These are phyloP conservation scores for Platanus orientalis DNA, from an alignment of 164 flowering plant genomes.

Conservation along the genomic window DNA sequence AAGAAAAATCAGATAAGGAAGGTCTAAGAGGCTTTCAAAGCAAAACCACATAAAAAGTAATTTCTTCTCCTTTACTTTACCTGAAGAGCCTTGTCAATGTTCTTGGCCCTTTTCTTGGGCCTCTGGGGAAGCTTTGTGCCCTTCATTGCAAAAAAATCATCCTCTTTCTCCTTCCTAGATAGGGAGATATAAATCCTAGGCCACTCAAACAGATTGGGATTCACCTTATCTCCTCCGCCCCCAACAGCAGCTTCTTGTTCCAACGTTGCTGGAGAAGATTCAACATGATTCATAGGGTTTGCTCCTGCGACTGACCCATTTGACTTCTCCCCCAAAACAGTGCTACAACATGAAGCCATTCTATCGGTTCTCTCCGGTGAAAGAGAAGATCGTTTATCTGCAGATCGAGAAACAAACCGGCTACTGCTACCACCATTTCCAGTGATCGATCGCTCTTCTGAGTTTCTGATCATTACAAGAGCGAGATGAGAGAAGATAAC, in stretches of 20 bases:
- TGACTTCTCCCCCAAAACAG: no score
- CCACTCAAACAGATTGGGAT: slow-evolving; percentile 37
- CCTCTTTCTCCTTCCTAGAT: slow-evolving; percentile 78
- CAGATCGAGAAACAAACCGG: slow-evolving; percentile 15
- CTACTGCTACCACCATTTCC: slow-evolving; percentile 15
- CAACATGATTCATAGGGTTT: slow-evolving; percentile 7
- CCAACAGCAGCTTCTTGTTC: slow-evolving; percentile 7
- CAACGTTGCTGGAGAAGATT: neutral
- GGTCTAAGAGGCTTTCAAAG: no score
- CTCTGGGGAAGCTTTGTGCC: slow-evolving; percentile 79
- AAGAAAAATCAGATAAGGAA: no score
- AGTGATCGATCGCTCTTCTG: slow-evolving; percentile 21
- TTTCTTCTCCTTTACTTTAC: slow-evolving; percentile 23
- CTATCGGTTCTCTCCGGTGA: slow-evolving; percentile 20
- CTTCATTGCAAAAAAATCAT: slow-evolving; percentile 69
- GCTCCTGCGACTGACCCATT: no score
- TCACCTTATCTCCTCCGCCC: slow-evolving; percentile 21
- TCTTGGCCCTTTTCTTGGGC: slow-evolving; percentile 73
- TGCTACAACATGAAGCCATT: neutral
- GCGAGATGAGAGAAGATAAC: slow-evolving; percentile 2
- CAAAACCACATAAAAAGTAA: no score
- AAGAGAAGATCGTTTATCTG: slow-evolving; percentile 17
- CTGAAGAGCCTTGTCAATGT: slow-evolving; percentile 50
- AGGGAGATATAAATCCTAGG: slow-evolving; percentile 53
- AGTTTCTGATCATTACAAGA: slow-evolving; percentile 16